phyloP scores from a whole-genome alignment of 2,329 filamentous ascomycete species.

The Dothistroma pini region DNA sequence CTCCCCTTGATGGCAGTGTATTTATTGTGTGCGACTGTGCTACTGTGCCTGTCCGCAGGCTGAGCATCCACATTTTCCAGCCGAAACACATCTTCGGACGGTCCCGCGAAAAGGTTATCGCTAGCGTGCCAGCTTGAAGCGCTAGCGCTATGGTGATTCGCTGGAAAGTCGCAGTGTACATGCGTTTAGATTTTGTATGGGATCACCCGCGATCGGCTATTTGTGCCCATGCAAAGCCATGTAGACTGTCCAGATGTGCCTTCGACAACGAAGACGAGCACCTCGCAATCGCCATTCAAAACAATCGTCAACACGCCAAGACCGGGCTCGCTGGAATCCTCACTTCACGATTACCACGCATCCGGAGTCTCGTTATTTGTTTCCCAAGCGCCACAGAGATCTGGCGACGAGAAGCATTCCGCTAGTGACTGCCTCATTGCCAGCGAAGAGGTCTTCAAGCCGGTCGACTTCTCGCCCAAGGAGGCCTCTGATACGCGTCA shows the following conservation, averaged over 20 bases:
- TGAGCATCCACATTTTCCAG: no score
- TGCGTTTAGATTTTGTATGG: no score
- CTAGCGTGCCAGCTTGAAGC: no score
- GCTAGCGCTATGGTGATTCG: no score
- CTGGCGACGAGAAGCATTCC: slow-evolving; percentile 7
- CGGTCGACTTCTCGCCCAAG: background rate
- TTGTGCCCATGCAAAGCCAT: background rate
- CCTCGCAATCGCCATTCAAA: background rate
- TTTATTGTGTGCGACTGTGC: no score
- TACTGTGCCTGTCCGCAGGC: no score
- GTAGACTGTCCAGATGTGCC: background rate
- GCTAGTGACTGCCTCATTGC: background rate
- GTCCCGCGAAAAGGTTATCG: no score
- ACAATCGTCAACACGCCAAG: slow-evolving; percentile 16
- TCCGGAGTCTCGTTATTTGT: slow-evolving; percentile 14
- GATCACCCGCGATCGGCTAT: background rate
- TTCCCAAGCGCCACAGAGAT: slow-evolving; percentile 19
- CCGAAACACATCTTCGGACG: no score
- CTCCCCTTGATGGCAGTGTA: no score
- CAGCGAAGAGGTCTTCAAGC: background rate
- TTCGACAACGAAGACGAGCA: background rate
- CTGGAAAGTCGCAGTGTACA: no score
- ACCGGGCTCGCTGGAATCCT: slow-evolving; percentile 5
- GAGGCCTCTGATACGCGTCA: background rate
- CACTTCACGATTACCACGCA: slow-evolving; percentile 4